Conservation (phyloP, 371 early-diverging fungal genomes). For the Mucor velutinosus region DNA sequence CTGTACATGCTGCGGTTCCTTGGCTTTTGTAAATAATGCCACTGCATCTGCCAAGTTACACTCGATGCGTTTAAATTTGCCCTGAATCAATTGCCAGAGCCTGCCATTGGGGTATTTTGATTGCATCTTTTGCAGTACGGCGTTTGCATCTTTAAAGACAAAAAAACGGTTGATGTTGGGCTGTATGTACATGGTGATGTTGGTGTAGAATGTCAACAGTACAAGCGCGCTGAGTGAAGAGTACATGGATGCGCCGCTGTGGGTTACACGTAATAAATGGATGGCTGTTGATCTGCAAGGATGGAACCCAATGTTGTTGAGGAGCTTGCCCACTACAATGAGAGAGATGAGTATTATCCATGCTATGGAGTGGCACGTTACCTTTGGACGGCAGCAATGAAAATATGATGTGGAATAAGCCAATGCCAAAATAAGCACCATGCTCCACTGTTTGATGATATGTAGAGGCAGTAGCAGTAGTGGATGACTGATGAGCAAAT, state of each 20-base stretch:
- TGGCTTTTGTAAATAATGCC: constrained; percentile 14
- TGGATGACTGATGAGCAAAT: neutral
- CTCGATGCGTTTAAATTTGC: constrained; percentile 22
- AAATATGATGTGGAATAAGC: constrained; percentile 31
- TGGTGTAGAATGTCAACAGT: constrained; percentile 27
- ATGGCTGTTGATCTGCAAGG: constrained; percentile 19
- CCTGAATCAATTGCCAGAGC: constrained; percentile 26
- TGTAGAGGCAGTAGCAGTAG: too few relatives aligned
- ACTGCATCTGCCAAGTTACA: constrained; percentile 14
- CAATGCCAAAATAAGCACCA: constrained; percentile 38
- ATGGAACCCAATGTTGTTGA: constrained; percentile 26
- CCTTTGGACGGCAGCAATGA: constrained; percentile 35
- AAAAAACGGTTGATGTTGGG: constrained; percentile 19
- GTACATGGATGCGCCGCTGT: constrained; percentile 24
- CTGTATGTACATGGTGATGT: constrained; percentile 25
- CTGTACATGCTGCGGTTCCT: neutral
- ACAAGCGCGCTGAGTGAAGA: constrained; percentile 23
- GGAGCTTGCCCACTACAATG: constrained; percentile 18
- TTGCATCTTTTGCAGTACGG: constrained; percentile 19
- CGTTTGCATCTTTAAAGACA: constrained; percentile 10
- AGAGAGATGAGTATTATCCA: too few relatives aligned
- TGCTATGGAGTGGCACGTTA: too few relatives aligned
- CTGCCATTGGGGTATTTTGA: constrained; percentile 18
- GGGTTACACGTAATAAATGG: constrained; percentile 17
- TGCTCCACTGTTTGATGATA: constrained; percentile 10